A percentile compares a stretch with the other conserved stretches of the same genome.
Conservation (phyloP, 78 protist genomes). For the Emiliania huxleyi region DNA sequence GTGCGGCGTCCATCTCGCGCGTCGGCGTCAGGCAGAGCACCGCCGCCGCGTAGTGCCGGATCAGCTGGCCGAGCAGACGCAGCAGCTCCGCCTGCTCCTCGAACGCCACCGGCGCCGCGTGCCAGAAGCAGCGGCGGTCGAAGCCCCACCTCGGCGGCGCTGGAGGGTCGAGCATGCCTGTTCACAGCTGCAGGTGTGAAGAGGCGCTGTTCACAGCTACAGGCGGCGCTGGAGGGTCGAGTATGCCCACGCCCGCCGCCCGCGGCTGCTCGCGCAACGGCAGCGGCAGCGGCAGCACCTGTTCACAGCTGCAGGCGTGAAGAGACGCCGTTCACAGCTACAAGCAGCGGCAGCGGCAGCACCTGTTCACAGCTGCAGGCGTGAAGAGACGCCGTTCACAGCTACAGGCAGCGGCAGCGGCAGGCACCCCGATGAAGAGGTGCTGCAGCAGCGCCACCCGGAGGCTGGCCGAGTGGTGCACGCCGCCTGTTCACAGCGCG, state of each 20-base stretch:
- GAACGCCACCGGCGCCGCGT: not conserved
- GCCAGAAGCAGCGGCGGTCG: slow-evolving; percentile 3
- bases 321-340: no score
- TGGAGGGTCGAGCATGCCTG: not conserved
- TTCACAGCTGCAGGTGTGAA: no score
- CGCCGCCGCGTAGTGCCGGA: slow-evolving; percentile 36
- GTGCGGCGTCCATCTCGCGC: slow-evolving; percentile 29
- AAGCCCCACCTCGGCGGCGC: not conserved
- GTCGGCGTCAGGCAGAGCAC: slow-evolving; percentile 10
- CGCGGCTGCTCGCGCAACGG: no score
- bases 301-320: no score
- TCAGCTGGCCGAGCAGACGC: not conserved
- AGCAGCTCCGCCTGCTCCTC: slow-evolving; percentile 6
- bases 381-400: no score
- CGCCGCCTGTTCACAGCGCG: no score
- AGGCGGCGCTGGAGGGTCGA: not conserved
- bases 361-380: no score
- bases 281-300: no score
- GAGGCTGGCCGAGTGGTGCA: slow-evolving; percentile 1
- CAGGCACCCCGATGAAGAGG: slow-evolving; percentile 26
- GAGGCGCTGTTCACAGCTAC: no score
- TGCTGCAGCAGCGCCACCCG: slow-evolving; percentile 36
- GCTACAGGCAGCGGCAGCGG: slow-evolving; percentile 33
- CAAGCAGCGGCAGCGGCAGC: no score
- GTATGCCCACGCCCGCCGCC: not conserved